Percentiles rank a stretch among this genome's conserved stretches.
These are phyloP conservation scores for Cichorium intybus DNA, from an alignment of 140 eudicot genomes.

Conservation along the genomic window DNA sequence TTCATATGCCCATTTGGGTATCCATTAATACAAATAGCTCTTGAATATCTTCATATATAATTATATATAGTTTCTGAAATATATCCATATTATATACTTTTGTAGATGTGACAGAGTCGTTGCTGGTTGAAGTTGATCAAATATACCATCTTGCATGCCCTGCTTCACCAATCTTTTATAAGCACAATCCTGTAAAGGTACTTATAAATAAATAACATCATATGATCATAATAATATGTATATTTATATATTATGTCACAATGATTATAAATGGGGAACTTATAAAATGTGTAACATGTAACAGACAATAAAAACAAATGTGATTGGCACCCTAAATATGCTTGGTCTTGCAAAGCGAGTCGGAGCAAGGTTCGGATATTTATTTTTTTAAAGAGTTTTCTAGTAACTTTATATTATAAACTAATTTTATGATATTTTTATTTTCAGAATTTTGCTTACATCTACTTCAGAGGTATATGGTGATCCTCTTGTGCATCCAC, in stretches of 20 bases:
- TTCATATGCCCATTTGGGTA: conserved; percentile 2
- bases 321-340: conserved; percentile 76
- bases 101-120: conserved; percentile 75
- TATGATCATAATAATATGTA: neutral
- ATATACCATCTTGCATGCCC: conserved; percentile 85
- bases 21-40: neutral
- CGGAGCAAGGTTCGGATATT: conserved; percentile 63
- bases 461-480: conserved; percentile 88
- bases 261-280: neutral
- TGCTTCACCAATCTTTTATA: conserved; percentile 76
- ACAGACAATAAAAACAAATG: conserved; percentile 79
- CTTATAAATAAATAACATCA: neutral
- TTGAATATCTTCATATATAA: neutral
- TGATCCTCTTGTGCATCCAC: conserved; percentile 84
- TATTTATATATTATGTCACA: neutral
- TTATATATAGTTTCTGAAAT: neutral
- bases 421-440: too few species aligned
- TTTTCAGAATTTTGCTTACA: conserved; percentile 64
- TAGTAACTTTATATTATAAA: neutral
- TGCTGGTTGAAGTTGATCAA: conserved; percentile 68
- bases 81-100: neutral
- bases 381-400: neutral
- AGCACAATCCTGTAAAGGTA: conserved; percentile 83
- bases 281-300: conserved; percentile 14
- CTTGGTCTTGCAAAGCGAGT: conserved; percentile 86